phyloP scores from a whole-genome alignment of 2,329 filamentous ascomycete genomes.

The Microcera coccophila region DNA sequence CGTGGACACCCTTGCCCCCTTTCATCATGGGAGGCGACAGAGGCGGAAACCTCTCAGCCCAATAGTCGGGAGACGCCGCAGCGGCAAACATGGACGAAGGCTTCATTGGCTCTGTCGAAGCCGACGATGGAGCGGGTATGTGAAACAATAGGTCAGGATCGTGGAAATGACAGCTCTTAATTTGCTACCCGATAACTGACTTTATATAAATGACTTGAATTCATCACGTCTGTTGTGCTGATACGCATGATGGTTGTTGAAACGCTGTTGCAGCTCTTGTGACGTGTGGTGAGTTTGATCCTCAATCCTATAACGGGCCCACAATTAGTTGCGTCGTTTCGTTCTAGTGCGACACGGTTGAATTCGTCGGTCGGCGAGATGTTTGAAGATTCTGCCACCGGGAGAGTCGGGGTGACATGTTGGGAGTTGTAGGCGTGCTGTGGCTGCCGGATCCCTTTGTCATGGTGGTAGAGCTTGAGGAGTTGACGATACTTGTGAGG shows the following conservation, averaged over 20 bases:
- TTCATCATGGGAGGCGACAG: constrained; percentile 36
- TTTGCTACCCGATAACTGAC: too few species aligned
- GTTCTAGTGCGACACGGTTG: too few species aligned
- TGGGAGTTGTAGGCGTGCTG: constrained; percentile 41
- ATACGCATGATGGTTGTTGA: too few species aligned
- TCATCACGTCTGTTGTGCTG: too few species aligned
- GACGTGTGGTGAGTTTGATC: too few species aligned
- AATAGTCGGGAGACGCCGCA: constrained; percentile 43
- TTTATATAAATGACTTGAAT: too few species aligned
- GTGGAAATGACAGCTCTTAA: too few species aligned
- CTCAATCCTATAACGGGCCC: too few species aligned
- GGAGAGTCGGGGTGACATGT: constrained; percentile 42
- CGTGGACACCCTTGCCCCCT: constrained; percentile 48
- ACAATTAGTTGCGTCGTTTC: too few species aligned
- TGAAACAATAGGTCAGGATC: too few species aligned
- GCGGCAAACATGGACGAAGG: constrained; percentile 51
- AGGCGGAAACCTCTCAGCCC: constrained; percentile 43
- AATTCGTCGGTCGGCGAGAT: constrained; percentile 39
- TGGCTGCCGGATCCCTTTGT: constrained; percentile 32
- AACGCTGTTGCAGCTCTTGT: too few species aligned
- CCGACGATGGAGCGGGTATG: constrained; percentile 41
- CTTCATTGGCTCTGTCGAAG: constrained; percentile 50
- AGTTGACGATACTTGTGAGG: constrained; percentile 68
- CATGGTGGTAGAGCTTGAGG: constrained; percentile 63
- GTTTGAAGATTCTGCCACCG: constrained; percentile 39